phyloP scores from a whole-genome alignment of 768 basidiomycete genomes.

The Hygrophorus russula region DNA sequence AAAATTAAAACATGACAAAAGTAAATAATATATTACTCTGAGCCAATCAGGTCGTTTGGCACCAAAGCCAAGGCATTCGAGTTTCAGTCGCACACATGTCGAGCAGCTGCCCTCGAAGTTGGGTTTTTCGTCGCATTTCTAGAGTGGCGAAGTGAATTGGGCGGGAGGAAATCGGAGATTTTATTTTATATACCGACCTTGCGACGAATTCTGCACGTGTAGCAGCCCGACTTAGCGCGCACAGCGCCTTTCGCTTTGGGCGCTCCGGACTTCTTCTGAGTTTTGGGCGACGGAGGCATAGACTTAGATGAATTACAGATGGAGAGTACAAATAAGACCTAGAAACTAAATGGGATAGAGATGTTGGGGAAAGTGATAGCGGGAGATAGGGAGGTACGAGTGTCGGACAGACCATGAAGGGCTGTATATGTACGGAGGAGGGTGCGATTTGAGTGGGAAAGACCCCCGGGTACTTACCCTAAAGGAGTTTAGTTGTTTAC shows the following conservation, averaged over 20 bases:
- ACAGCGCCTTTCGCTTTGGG: slow-evolving; percentile 73
- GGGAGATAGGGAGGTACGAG: slow-evolving; percentile 1
- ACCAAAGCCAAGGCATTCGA: slow-evolving; percentile 83
- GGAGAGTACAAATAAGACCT: slow-evolving; percentile 7
- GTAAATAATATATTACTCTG: slow-evolving; percentile 39
- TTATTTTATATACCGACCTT: slow-evolving; percentile 51
- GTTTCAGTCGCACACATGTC: slow-evolving; percentile 67
- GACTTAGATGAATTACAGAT: neutral
- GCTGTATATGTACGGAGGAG: neutral
- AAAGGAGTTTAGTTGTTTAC: too few relatives aligned
- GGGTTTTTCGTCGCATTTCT: slow-evolving; percentile 81
- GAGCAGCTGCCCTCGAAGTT: slow-evolving; percentile 52
- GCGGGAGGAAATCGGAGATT: neutral
- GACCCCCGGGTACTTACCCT: too few relatives aligned
- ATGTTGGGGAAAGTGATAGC: neutral
- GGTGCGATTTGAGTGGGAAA: neutral
- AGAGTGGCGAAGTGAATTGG: neutral
- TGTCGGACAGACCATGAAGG: neutral
- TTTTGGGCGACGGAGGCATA: slow-evolving; percentile 33
- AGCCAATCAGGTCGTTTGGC: slow-evolving; percentile 81
- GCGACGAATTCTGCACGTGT: slow-evolving; percentile 77
- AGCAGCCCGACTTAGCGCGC: slow-evolving; percentile 82
- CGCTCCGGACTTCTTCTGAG: slow-evolving; percentile 36
- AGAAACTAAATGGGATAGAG: slow-evolving; percentile 7
- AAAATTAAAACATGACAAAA: neutral